These are phyloP conservation scores for Mallotus repandus DNA, from an alignment of 441 rosid species.

Conservation along the genomic window DNA sequence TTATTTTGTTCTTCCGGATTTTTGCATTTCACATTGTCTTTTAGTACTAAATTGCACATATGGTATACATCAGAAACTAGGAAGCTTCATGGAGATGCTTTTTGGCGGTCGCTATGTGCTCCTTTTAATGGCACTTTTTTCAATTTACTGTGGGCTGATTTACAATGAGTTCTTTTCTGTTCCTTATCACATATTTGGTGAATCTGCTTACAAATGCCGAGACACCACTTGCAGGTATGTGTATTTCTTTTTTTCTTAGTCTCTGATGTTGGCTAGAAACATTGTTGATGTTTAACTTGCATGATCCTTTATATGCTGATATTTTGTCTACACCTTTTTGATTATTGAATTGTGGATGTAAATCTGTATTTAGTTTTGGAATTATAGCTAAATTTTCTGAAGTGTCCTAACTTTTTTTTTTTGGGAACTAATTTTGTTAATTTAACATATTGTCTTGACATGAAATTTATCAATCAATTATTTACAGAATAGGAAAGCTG, in stretches of 20 bases:
- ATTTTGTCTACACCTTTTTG: constrained; percentile 1
- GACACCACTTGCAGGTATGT: constrained; percentile 76
- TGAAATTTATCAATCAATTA: not conserved
- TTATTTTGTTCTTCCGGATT: not conserved
- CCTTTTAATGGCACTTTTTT: constrained; percentile 85
- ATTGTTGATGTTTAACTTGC: constrained; percentile 4
- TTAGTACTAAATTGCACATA: constrained; percentile 2
- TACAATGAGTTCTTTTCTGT: constrained; percentile 97
- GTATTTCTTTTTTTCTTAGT: constrained; percentile 7
- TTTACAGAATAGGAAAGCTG: not conserved
- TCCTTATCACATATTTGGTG: constrained; percentile 91
- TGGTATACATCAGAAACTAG: constrained; percentile 69
- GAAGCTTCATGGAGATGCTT: constrained; percentile 98
- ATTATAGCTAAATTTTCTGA: not conserved
- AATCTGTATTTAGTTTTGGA: not conserved
- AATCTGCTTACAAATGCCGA: constrained; percentile 89
- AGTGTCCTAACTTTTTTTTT: not conserved
- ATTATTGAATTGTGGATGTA: not conserved
- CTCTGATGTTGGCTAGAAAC: constrained; percentile 10
- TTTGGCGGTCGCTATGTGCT: constrained; percentile 94
- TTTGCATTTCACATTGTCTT: not conserved
- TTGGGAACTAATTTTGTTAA: constrained; percentile 8
- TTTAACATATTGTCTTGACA: not conserved
- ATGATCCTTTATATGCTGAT: constrained; percentile 7
- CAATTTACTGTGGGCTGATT: constrained; percentile 93